Percentiles rank a stretch among this genome's conserved stretches.
Conservation (phyloP, 768 basidiomycete genomes). For the Hericium erinaceus region DNA sequence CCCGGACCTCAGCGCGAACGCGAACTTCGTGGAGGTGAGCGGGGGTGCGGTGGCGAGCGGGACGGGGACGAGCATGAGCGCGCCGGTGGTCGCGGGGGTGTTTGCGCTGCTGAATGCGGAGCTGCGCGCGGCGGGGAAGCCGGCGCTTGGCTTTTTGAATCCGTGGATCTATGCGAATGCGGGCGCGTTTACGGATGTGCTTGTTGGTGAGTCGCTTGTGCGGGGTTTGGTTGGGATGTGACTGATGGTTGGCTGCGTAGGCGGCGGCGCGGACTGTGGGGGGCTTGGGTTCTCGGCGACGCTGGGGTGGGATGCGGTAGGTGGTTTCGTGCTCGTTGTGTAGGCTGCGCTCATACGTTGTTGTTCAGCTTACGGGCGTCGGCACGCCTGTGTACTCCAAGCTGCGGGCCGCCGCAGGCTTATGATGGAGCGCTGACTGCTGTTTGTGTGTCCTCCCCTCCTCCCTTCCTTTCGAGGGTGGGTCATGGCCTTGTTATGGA, state of each 20-base stretch:
- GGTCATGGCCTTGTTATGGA: no score
- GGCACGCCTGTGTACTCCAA: slow-evolving; percentile 53
- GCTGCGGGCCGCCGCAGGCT: slow-evolving; percentile 33
- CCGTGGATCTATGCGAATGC: slow-evolving; percentile 25
- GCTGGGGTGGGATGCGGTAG: slow-evolving; percentile 24
- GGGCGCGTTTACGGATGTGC: slow-evolving; percentile 26
- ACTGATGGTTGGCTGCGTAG: neutral
- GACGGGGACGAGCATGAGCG: slow-evolving; percentile 24
- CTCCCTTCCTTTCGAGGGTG: no score
- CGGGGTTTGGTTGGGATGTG: neutral
- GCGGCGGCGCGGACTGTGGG: slow-evolving; percentile 10
- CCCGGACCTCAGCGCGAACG: slow-evolving; percentile 12
- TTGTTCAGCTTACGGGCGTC: slow-evolving; percentile 26
- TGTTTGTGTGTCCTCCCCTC: no score
- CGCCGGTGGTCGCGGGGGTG: slow-evolving; percentile 25
- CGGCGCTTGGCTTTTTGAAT: slow-evolving; percentile 23
- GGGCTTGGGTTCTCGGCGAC: slow-evolving; percentile 23
- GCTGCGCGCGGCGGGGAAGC: slow-evolving; percentile 20
- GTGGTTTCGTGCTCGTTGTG: neutral
- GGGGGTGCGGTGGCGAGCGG: slow-evolving; percentile 5
- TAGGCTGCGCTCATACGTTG: neutral
- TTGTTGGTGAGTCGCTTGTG: slow-evolving; percentile 10
- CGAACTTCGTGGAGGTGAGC: neutral
- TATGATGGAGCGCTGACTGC: slow-evolving; percentile 2
- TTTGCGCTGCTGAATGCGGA: slow-evolving; percentile 26